phyloP scores from a whole-genome alignment of 208 protist species.

The Wallacemonas sp. region DNA sequence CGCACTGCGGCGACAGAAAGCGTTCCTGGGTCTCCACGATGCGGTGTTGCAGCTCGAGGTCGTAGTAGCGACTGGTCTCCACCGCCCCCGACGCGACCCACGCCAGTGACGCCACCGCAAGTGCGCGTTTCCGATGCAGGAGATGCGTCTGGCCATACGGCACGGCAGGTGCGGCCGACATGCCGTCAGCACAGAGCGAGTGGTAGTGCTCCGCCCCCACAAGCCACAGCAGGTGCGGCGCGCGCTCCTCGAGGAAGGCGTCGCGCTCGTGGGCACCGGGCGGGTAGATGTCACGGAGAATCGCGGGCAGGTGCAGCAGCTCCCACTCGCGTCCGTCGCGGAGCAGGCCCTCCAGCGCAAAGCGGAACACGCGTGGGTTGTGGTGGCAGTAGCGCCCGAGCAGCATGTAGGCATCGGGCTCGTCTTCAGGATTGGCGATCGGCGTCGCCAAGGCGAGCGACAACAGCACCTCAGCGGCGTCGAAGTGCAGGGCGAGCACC shows the following conservation, averaged over 20 bases:
- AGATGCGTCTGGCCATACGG: slow-evolving; percentile 54
- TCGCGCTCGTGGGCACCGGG: slow-evolving; percentile 36
- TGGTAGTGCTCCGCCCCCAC: slow-evolving; percentile 51
- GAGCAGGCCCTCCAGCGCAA: slow-evolving; percentile 51
- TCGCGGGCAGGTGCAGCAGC: slow-evolving; percentile 62
- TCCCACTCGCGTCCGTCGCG: slow-evolving; percentile 70
- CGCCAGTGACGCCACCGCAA: slow-evolving; percentile 56
- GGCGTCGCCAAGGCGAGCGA: slow-evolving; percentile 50
- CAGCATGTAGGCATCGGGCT: slow-evolving; percentile 36
- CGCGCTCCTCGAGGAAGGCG: slow-evolving; percentile 52
- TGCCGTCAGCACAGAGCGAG: slow-evolving; percentile 53
- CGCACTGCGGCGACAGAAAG: slow-evolving; percentile 43
- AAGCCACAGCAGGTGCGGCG: slow-evolving; percentile 82
- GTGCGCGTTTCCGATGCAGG: slow-evolving; percentile 54
- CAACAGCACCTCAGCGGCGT: slow-evolving; percentile 58
- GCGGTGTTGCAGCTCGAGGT: slow-evolving; percentile 42
- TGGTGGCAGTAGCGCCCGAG: slow-evolving; percentile 59
- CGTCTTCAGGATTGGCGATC: slow-evolving; percentile 46
- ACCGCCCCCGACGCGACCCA: slow-evolving; percentile 50
- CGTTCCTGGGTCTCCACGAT: slow-evolving; percentile 47
- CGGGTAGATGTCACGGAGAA: slow-evolving; percentile 33
- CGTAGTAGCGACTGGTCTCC: slow-evolving; percentile 28
- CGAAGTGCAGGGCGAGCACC: slow-evolving; percentile 62
- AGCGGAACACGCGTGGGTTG: slow-evolving; percentile 41
- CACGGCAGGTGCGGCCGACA: slow-evolving; percentile 27